phyloP scores from a whole-genome alignment of 495 filamentous ascomycete species.

The Penicillium mononematosum region DNA sequence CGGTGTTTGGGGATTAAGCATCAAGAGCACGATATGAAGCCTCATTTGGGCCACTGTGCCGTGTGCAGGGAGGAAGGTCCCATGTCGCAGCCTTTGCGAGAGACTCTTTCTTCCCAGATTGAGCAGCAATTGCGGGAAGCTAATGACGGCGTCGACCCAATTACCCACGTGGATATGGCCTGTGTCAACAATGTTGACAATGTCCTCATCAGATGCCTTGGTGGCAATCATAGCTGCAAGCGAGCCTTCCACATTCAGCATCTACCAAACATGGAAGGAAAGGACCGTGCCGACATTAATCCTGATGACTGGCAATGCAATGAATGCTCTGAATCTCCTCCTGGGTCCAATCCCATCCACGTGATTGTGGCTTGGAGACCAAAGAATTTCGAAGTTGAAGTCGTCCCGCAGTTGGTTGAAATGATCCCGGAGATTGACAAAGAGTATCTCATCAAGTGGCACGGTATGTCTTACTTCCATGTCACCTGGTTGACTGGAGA shows the following conservation, averaged over 20 bases:
- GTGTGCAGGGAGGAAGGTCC: slow-evolving; percentile 59
- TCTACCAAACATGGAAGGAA: slow-evolving; percentile 42
- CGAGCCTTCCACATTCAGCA: slow-evolving; percentile 83
- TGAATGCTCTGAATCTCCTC: slow-evolving; percentile 59
- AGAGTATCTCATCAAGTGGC: slow-evolving; percentile 92
- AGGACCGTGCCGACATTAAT: slow-evolving; percentile 44
- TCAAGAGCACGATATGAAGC: slow-evolving; percentile 65
- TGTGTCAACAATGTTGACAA: slow-evolving; percentile 73
- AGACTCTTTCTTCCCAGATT: slow-evolving; percentile 67
- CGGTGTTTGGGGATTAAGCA: slow-evolving; percentile 69
- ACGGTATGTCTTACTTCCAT: slow-evolving; percentile 71
- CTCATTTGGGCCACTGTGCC: slow-evolving; percentile 68
- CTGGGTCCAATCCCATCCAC: slow-evolving; percentile 53
- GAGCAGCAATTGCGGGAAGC: slow-evolving; percentile 78
- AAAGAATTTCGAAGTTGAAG: slow-evolving; percentile 41
- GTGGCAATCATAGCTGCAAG: slow-evolving; percentile 51
- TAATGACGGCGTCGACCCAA: slow-evolving; percentile 75
- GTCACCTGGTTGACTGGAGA: slow-evolving; percentile 81
- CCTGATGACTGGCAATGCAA: slow-evolving; percentile 78
- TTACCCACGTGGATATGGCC: slow-evolving; percentile 57
- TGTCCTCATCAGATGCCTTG: slow-evolving; percentile 75
- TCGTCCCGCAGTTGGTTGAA: slow-evolving; percentile 46
- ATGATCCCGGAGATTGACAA: slow-evolving; percentile 66
- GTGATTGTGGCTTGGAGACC: slow-evolving; percentile 87
- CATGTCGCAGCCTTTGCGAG: slow-evolving; percentile 67